Conservation (phyloP, 2,329 filamentous ascomycete species). For the Fusarium hostae region DNA sequence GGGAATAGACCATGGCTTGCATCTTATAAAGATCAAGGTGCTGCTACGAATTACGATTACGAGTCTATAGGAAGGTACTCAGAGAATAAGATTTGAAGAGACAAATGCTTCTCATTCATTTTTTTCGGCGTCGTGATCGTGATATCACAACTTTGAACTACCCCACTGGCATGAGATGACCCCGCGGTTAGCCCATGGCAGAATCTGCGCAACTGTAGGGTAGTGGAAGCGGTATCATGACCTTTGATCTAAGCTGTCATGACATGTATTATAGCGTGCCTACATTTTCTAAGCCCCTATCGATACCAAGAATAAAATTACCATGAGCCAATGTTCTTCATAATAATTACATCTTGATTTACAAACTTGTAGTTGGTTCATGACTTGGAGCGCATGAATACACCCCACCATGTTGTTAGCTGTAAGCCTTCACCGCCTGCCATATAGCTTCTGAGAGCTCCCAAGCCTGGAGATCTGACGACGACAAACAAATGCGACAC, state of each 20-base stretch:
- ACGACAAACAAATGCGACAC: not conserved
- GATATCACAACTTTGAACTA: not conserved
- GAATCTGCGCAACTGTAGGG: conserved; percentile 33
- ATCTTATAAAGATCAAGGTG: conserved; percentile 2
- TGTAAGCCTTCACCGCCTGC: conserved; percentile 21
- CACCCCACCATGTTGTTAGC: not conserved
- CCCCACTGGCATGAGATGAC: conserved; percentile 42
- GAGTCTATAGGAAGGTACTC: not conserved
- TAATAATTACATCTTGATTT: not conserved
- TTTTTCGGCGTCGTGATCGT: not conserved
- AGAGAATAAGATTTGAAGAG: not conserved
- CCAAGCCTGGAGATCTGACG: not conserved
- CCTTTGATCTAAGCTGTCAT: conserved; percentile 5
- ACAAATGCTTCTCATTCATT: not conserved
- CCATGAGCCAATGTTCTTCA: not conserved
- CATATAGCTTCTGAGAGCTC: not conserved
- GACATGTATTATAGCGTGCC: not conserved
- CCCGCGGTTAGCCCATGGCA: conserved; percentile 44
- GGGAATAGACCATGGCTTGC: conserved; percentile 34
- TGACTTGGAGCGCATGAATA: not conserved
- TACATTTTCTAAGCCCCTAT: not conserved
- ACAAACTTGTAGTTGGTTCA: not conserved
- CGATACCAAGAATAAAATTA: accelerated
- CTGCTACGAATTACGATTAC: conserved; percentile 13
- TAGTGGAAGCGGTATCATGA: conserved; percentile 15